Conservation (phyloP, 2,329 filamentous ascomycete genomes). For the Leptographium lundbergii region DNA sequence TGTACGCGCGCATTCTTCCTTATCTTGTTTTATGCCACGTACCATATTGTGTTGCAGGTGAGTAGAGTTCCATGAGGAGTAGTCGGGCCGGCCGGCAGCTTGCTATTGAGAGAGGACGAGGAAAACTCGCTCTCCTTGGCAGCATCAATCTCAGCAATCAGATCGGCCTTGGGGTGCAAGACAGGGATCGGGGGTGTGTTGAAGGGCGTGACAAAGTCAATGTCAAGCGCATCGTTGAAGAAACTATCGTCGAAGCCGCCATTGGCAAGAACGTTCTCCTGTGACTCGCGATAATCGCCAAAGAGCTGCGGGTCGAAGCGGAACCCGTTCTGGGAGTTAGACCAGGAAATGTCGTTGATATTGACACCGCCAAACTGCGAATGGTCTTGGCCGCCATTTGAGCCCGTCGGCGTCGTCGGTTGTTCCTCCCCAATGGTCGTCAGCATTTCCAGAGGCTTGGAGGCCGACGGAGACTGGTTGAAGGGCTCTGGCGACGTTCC, state of each 20-base stretch:
- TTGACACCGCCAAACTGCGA: constrained; percentile 30
- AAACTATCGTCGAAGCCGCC: constrained; percentile 58
- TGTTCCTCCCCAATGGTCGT: constrained; percentile 57
- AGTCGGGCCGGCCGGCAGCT: not conserved
- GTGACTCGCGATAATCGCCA: constrained; percentile 81
- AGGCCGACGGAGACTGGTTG: constrained; percentile 56
- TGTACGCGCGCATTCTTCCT: not conserved
- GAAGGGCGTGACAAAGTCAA: constrained; percentile 71
- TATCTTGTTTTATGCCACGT: constrained; percentile 23
- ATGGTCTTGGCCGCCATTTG: constrained; percentile 17
- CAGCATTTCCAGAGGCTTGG: constrained; percentile 49
- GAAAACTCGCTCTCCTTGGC: constrained; percentile 49
- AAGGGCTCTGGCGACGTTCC: constrained; percentile 68
- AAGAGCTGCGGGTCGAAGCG: constrained; percentile 88
- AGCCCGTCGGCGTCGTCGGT: constrained; percentile 33
- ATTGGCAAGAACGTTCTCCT: constrained; percentile 61
- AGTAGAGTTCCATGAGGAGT: constrained; percentile 32
- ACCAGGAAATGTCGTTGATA: constrained; percentile 54
- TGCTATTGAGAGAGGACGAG: constrained; percentile 11
- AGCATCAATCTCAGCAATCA: constrained; percentile 68
- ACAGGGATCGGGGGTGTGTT: constrained; percentile 45
- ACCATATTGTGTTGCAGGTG: constrained; percentile 91
- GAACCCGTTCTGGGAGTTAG: constrained; percentile 68
- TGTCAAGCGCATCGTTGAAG: constrained; percentile 66
- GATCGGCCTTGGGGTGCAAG: constrained; percentile 45